These are phyloP conservation scores for Santalum album DNA, from an alignment of 164 flowering plant species.

Conservation along the genomic window DNA sequence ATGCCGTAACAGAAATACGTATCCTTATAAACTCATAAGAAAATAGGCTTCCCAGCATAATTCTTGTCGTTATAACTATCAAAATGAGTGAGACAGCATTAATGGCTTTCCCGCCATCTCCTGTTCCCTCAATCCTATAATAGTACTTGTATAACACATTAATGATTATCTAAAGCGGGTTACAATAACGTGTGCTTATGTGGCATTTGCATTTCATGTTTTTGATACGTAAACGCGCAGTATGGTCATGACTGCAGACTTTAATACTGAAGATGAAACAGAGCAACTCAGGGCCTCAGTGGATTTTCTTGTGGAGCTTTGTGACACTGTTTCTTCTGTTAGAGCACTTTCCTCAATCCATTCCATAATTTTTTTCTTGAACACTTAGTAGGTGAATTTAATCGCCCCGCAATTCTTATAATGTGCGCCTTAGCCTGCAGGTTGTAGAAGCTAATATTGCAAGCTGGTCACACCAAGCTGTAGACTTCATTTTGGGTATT, in stretches of 20 bases:
- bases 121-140: no score
- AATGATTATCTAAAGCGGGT: no score
- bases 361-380: neutral
- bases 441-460: conserved; percentile 34
- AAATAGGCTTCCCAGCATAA: neutral
- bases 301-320: conserved; percentile 83
- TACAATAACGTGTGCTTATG: no score
- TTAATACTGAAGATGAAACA: conserved; percentile 33
- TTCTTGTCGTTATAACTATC: neutral
- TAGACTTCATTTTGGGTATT: conserved; percentile 78
- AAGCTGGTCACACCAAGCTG: conserved; percentile 84
- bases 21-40: neutral
- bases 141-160: no score
- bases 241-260: conserved; percentile 25
- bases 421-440: conserved; percentile 20
- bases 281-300: conserved; percentile 65
- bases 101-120: no score
- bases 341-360: conserved; percentile 6
- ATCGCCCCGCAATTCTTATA: neutral
- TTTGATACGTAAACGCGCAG: no score
- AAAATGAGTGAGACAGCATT: no score
- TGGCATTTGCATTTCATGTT: no score
- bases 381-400: neutral
- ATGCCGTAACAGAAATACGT: no score
- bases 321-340: conserved; percentile 38